Evolutionary conservation across 352 stramenopile species (phyloP).

Genomic region (Globisporangium echinulatum): DNA sequence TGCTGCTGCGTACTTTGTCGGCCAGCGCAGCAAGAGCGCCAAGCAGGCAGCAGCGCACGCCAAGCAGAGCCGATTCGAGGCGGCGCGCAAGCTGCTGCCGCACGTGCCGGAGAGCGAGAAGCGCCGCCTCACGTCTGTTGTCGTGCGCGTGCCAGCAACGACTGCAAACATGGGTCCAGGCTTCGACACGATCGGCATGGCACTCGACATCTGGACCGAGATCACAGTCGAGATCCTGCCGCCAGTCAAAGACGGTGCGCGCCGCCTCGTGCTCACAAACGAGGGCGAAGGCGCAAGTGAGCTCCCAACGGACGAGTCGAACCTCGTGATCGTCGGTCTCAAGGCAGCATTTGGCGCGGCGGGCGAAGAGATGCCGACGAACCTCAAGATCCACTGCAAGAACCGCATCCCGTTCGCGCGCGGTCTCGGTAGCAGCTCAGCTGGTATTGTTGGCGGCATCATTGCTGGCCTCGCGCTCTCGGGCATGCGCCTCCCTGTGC

Average conservation of each 20-base stretch:
- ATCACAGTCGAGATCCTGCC: constrained; percentile 91
- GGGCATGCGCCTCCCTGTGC: constrained; percentile 89
- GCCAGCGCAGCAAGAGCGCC: constrained; percentile 32
- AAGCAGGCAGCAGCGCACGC: constrained; percentile 18
- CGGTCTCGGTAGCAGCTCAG: constrained; percentile 95
- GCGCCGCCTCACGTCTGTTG: constrained; percentile 79
- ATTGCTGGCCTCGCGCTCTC: constrained; percentile 97
- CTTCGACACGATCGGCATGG: constrained; percentile 98
- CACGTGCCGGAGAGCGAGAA: constrained; percentile 35
- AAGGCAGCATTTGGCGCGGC: constrained; percentile 94
- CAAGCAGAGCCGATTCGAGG: constrained; percentile 13
- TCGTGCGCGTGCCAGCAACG: constrained; percentile 97
- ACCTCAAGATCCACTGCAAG: constrained; percentile 96
- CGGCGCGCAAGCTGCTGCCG: constrained; percentile 11
- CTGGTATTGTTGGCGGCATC: constrained; percentile 98
- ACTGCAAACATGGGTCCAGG: constrained; percentile 98
- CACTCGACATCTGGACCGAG: constrained; percentile 98
- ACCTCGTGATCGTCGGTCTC: constrained; percentile 92
- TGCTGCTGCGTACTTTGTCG: constrained; percentile 61
- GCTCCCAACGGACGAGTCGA: constrained; percentile 87
- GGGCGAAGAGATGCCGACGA: constrained; percentile 88
- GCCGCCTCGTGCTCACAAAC: constrained; percentile 93
- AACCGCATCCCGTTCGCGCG: constrained; percentile 97
- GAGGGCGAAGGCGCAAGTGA: constrained; percentile 94
- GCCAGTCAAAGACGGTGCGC: constrained; percentile 20